phyloP scores from a whole-genome alignment of 176 grass and related monocot species.

The Paspalum vaginatum region DNA sequence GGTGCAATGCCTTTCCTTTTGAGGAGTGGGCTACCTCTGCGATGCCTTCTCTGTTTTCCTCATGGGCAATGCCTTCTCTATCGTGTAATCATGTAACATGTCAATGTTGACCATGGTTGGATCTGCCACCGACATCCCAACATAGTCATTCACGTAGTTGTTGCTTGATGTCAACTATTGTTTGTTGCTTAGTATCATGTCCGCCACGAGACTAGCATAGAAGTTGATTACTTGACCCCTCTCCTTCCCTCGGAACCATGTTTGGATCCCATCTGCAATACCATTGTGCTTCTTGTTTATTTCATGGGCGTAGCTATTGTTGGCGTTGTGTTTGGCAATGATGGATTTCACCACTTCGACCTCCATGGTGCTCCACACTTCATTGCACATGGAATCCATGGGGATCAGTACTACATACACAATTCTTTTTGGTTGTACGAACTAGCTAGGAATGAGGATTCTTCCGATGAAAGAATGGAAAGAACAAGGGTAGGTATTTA shows the following conservation, averaged over 20 bases:
- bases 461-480: not conserved
- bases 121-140: not conserved
- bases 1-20: not conserved
- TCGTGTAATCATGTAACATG: not conserved
- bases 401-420: too few species aligned
- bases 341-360: not conserved
- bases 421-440: not conserved
- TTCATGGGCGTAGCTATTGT: too few species aligned
- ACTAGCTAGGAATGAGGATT: not conserved
- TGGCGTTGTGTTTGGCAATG: not conserved
- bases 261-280: not conserved
- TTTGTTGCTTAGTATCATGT: not conserved
- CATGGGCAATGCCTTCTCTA: not conserved
- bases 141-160: not conserved
- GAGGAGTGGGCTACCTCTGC: not conserved
- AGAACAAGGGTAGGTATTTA: not conserved
- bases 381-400: not conserved
- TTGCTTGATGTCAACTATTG: not conserved
- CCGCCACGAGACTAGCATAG: constrained; percentile 15
- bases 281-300: constrained; percentile 17
- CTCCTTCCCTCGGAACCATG: constrained; percentile 23
- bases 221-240: constrained; percentile 12
- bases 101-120: not conserved
- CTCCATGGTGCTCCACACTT: constrained; percentile 12
- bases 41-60: not conserved